These are phyloP conservation scores for Flaveria brownii DNA, from an alignment of 129 eudicot genomes.

Conservation along the genomic window DNA sequence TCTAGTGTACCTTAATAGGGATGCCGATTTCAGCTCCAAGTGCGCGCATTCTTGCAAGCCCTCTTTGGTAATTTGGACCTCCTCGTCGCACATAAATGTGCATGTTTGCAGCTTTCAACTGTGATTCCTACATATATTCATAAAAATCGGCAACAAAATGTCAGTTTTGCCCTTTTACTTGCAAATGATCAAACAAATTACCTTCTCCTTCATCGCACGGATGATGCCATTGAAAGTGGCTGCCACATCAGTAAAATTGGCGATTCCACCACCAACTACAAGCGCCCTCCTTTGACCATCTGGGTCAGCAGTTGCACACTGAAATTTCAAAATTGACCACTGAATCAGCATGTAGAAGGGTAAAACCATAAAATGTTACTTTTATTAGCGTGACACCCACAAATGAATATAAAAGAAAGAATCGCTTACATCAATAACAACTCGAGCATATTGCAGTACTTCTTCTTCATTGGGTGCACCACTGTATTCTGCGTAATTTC, in stretches of 20 bases:
- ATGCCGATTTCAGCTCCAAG: conserved; percentile 91
- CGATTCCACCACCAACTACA: conserved; percentile 92
- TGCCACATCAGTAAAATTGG: conserved; percentile 95
- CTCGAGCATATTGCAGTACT: conserved; percentile 94
- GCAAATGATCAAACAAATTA: conserved; percentile 24
- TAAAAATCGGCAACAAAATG: not conserved
- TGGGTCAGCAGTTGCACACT: conserved; percentile 97
- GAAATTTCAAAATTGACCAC: conserved; percentile 13
- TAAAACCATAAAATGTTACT: conserved; percentile 10
- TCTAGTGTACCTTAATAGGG: conserved; percentile 72
- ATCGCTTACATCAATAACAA: conserved; percentile 76
- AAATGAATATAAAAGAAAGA: not conserved
- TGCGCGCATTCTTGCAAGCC: conserved; percentile 82
- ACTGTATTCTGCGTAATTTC: conserved; percentile 96
- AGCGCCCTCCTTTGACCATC: conserved; percentile 91
- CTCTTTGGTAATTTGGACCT: conserved; percentile 97
- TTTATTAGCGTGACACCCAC: not conserved
- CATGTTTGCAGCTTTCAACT: conserved; percentile 95
- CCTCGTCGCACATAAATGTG: conserved; percentile 91
- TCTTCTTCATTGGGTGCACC: conserved; percentile 99
- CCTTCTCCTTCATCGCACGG: conserved; percentile 92
- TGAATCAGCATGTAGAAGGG: conserved; percentile 44
- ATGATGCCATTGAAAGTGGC: conserved; percentile 96
- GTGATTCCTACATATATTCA: conserved; percentile 53
- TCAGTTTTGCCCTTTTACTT: conserved; percentile 26